Conservation (phyloP, 805 yeast species). For the Yueomyces sinensis region DNA sequence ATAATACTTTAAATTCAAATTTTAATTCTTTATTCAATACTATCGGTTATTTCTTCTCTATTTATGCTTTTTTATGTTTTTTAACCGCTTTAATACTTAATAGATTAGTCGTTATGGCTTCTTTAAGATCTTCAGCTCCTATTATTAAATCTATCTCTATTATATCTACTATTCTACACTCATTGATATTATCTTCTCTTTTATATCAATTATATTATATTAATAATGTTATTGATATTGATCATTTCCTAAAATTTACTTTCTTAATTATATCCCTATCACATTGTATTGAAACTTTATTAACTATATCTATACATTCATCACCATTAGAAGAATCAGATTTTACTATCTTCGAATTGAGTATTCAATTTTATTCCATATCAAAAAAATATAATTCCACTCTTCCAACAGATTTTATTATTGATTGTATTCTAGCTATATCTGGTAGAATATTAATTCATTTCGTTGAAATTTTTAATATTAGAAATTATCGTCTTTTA, state of each 20-base stretch:
- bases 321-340: slow-evolving; percentile 17
- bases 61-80: slow-evolving; percentile 41
- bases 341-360: slow-evolving; percentile 18
- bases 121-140: slow-evolving; percentile 30
- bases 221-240: background rate
- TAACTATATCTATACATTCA: slow-evolving; percentile 35
- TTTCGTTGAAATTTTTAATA: slow-evolving; percentile 41
- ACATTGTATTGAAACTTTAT: slow-evolving; percentile 35
- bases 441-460: slow-evolving; percentile 51
- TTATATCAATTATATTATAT: background rate
- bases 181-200: background rate
- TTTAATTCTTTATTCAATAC: slow-evolving; percentile 3
- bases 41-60: slow-evolving; percentile 33
- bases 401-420: background rate
- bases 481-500: slow-evolving; percentile 42
- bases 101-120: slow-evolving; percentile 45
- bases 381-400: slow-evolving; percentile 1
- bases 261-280: slow-evolving; percentile 26
- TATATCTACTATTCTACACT: background rate
- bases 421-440: slow-evolving; percentile 38
- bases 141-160: slow-evolving; percentile 10
- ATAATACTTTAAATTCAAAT: slow-evolving; percentile 1
- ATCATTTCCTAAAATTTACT: slow-evolving; percentile 3
- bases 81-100: slow-evolving; percentile 44
- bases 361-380: slow-evolving; percentile 14